Conservation (phyloP, 129 eudicot genomes). For the Tagetes patula region DNA sequence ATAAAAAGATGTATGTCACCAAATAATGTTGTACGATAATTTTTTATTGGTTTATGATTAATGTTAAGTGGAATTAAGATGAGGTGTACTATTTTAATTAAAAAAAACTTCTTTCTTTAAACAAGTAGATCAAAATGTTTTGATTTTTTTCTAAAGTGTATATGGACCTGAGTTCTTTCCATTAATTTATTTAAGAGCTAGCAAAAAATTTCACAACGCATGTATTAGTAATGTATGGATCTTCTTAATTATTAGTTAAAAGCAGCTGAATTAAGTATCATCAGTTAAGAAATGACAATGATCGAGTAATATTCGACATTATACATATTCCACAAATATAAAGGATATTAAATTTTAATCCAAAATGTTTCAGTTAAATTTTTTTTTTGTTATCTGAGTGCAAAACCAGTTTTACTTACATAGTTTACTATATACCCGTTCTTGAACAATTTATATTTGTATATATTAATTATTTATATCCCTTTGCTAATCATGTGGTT, state of each 20-base stretch:
- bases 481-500: neutral
- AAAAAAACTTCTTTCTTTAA: neutral
- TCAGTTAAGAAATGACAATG: no score
- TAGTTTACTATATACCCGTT: neutral
- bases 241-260: no score
- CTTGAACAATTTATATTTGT: neutral
- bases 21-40: neutral
- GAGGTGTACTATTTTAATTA: neutral
- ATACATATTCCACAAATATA: no score
- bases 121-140: neutral
- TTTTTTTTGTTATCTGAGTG: neutral
- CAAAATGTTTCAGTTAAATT: neutral
- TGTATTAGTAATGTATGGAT: neutral
- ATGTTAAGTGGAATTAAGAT: neutral
- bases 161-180: slow-evolving; percentile 4
- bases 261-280: no score
- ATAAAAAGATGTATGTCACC: neutral
- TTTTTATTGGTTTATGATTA: neutral
- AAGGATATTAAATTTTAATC: no score
- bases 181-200: neutral
- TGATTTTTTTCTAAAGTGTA: slow-evolving; percentile 2
- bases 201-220: slow-evolving; percentile 5
- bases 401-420: neutral
- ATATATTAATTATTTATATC: neutral
- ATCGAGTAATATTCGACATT: no score